Evolutionary conservation across 345 rosid species (phyloP).

Genomic region (Microcos paniculata): DNA sequence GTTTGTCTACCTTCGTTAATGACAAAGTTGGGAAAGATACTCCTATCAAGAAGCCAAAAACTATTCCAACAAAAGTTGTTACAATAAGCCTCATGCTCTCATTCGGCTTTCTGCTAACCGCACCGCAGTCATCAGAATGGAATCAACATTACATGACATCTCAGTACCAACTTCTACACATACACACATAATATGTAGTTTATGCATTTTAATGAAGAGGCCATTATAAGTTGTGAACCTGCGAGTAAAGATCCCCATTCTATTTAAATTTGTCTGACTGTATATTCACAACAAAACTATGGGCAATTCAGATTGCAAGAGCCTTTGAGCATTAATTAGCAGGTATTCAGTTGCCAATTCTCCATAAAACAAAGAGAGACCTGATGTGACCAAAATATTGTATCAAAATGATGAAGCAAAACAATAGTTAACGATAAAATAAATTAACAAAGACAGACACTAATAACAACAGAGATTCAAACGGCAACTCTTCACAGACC

Average conservation of each 20-base stretch:
- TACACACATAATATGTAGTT: not conserved
- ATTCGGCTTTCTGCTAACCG: constrained; percentile 53
- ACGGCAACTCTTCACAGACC: not conserved
- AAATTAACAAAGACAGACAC: not conserved
- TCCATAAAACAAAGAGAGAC: constrained; percentile 22
- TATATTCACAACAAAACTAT: constrained; percentile 23
- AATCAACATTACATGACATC: constrained; percentile 4
- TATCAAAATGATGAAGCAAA: constrained; percentile 3
- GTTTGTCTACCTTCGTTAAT: constrained; percentile 60
- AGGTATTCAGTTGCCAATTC: constrained; percentile 12
- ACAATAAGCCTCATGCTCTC: constrained; percentile 74
- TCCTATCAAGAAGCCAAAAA: constrained; percentile 77
- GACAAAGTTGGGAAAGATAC: constrained; percentile 70
- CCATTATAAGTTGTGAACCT: constrained; percentile 43
- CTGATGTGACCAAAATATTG: constrained; percentile 14
- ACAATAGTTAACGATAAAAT: not conserved
- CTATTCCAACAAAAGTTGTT: constrained; percentile 63
- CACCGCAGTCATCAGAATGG: constrained; percentile 39
- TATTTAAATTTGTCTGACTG: constrained; percentile 31
- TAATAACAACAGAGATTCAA: not conserved
- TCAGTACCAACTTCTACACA: not conserved
- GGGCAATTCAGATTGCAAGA: constrained; percentile 15
- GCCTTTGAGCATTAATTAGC: constrained; percentile 23
- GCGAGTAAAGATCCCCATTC: constrained; percentile 62
- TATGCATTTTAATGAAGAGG: constrained; percentile 9